A percentile compares a stretch with the other conserved stretches of the same genome.
Evolutionary conservation across 352 stramenopile genomes (phyloP).

Genomic region (Phytophthora pini): DNA sequence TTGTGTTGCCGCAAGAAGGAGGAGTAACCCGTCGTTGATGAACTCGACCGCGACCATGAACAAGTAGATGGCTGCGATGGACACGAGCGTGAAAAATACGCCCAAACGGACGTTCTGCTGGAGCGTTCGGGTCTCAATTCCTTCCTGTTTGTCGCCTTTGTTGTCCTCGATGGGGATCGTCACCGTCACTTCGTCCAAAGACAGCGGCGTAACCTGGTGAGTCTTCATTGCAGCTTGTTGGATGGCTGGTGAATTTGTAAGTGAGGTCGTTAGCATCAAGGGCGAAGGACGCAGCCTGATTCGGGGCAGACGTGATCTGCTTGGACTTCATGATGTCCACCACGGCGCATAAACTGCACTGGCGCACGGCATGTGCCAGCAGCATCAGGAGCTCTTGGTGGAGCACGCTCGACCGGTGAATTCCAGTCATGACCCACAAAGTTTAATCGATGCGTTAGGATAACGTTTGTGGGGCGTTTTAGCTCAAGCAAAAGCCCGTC

Average conservation of each 20-base stretch:
- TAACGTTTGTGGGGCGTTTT: not conserved
- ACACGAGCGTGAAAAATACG: not conserved
- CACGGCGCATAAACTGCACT: slow-evolving; percentile 13
- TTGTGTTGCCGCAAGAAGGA: slow-evolving; percentile 4
- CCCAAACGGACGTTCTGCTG: not conserved
- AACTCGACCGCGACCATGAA: slow-evolving; percentile 9
- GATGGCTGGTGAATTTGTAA: slow-evolving; percentile 2
- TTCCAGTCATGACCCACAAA: no score
- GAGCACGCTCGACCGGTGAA: not conserved
- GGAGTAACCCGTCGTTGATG: slow-evolving; percentile 15
- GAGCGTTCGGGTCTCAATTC: not conserved
- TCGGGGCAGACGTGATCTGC: slow-evolving; percentile 5
- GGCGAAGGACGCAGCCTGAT: slow-evolving; percentile 4
- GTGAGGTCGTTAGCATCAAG: not conserved
- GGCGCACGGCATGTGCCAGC: not conserved
- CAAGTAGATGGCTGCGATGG: slow-evolving; percentile 1
- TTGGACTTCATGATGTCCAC: slow-evolving; percentile 8
- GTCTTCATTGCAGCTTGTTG: not conserved
- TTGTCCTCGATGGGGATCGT: slow-evolving; percentile 5
- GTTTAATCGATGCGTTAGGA: not conserved
- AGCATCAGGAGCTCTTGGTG: slow-evolving; percentile 1
- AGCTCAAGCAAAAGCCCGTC: not conserved
- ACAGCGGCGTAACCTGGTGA: slow-evolving; percentile 8
- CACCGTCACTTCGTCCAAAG: slow-evolving; percentile 13
- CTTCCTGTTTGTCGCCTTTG: slow-evolving; percentile 1